Evolutionary conservation across 805 yeast genomes (phyloP).

Genomic region (Wickerhamomyces ciferrii): DNA sequence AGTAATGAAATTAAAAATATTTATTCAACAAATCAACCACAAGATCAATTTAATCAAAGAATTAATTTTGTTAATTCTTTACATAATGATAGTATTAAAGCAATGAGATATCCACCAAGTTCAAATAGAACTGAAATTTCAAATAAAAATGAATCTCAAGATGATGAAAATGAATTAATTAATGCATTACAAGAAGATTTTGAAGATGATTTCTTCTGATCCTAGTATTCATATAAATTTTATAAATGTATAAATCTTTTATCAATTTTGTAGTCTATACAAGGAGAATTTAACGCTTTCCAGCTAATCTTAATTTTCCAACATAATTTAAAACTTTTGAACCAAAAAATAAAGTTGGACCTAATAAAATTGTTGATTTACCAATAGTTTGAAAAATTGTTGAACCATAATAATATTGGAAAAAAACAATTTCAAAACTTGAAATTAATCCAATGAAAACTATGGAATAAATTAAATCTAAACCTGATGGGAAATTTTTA

Average conservation of each 20-base stretch:
- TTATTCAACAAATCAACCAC: conserved; percentile 86
- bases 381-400: conserved; percentile 18
- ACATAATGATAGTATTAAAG: conserved; percentile 88
- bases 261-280: neutral
- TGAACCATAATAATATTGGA: conserved; percentile 20
- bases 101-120: conserved; percentile 81
- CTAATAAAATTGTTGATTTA: conserved; percentile 12
- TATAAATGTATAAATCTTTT: neutral
- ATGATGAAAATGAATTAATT: conserved; percentile 20
- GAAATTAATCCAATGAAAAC: conserved; percentile 14
- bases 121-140: conserved; percentile 16
- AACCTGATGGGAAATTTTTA: conserved; percentile 12
- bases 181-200: conserved; percentile 21
- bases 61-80: conserved; percentile 85
- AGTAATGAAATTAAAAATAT: conserved; percentile 81
- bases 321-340: conserved; percentile 20
- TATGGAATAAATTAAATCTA: conserved; percentile 5
- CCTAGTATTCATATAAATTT: neutral
- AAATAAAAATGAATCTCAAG: conserved; percentile 8
- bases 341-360: conserved; percentile 24
- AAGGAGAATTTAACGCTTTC: conserved; percentile 15
- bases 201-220: conserved; percentile 20
- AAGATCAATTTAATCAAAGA: conserved; percentile 84
- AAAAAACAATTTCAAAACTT: conserved; percentile 19
- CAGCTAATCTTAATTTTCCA: conserved; percentile 21